Evolutionary conservation across 2,329 filamentous ascomycete species (phyloP).

Genomic region (Mycosphaerella arachidis): DNA sequence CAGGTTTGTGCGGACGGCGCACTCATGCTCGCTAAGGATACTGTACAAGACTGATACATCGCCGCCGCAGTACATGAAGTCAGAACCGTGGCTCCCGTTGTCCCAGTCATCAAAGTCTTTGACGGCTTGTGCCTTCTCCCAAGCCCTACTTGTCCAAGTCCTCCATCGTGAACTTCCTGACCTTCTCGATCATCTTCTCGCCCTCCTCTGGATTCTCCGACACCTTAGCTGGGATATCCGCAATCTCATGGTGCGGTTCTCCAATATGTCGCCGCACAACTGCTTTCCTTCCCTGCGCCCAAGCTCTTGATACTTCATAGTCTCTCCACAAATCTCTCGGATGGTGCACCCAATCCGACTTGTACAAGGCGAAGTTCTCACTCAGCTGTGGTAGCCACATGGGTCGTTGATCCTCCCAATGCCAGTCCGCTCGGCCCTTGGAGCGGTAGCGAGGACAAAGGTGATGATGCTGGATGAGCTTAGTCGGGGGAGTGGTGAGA

Average conservation of each 20-base stretch:
- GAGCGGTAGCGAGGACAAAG: background rate
- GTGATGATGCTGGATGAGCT: background rate
- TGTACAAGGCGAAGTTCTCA: background rate
- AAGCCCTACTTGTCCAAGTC: background rate
- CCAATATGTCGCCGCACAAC: background rate
- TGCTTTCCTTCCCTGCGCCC: background rate
- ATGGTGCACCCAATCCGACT: background rate
- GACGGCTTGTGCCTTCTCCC: no score
- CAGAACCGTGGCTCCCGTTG: no score
- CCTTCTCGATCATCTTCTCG: background rate
- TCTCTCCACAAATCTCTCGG: background rate
- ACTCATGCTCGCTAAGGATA: no score
- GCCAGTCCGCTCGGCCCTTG: background rate
- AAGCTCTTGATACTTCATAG: background rate
- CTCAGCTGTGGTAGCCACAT: background rate
- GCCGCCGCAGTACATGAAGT: no score
- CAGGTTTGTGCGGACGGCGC: no score
- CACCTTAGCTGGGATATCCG: background rate
- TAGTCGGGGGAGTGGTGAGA: background rate
- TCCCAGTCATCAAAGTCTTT: no score
- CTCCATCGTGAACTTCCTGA: background rate
- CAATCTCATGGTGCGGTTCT: background rate
- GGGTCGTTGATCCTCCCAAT: background rate
- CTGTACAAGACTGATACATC: no score
- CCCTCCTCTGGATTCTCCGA: background rate